Conservation (phyloP, 164 flowering plant species). For the Pachysandra terminalis region DNA sequence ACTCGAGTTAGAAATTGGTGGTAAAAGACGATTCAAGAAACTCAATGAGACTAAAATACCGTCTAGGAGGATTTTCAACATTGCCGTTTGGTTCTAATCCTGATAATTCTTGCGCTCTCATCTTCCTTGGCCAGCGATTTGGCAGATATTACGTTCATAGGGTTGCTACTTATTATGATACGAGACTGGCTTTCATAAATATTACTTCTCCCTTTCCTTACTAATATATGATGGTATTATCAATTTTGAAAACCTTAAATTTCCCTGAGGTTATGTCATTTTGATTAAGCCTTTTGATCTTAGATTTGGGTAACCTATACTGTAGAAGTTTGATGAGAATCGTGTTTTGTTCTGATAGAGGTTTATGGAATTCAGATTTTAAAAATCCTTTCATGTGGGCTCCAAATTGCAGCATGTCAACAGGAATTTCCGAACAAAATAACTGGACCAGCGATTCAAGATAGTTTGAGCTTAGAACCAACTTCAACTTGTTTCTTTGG, state of each 20-base stretch:
- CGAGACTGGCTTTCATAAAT: no score
- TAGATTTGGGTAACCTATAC: not conserved
- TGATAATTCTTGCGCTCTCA: no score
- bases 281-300: not conserved
- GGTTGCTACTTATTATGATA: no score
- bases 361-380: conserved; percentile 1
- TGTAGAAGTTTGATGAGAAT: not conserved
- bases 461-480: conserved; percentile 5
- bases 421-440: conserved; percentile 12
- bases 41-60: no score
- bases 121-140: no score
- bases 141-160: no score
- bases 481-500: conserved; percentile 18
- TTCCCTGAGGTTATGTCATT: not conserved
- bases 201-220: no score
- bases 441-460: conserved; percentile 6
- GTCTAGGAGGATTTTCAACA: no score
- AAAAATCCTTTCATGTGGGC: conserved; percentile 29
- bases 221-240: not conserved
- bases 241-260: not conserved
- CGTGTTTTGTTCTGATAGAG: conserved; percentile 4
- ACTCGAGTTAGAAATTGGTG: no score
- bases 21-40: no score
- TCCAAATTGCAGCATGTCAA: conserved; percentile 10
- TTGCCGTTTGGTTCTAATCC: no score